Percentiles rank a stretch among this genome's conserved stretches.
Conservation (phyloP, 139 green algal genomes). For the Chlamydomonas sp. region DNA sequence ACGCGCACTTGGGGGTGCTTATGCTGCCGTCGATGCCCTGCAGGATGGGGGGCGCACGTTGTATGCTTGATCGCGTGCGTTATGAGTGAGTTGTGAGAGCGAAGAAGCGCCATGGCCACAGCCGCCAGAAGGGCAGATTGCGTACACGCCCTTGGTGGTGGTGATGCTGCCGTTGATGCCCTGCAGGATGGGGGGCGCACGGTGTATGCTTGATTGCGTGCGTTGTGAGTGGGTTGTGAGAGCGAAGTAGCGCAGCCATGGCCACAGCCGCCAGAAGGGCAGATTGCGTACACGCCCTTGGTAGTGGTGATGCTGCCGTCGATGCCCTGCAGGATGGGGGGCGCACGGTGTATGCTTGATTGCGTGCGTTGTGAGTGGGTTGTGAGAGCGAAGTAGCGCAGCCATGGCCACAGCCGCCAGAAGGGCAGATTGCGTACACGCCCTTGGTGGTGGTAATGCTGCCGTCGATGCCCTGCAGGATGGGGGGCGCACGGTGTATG, state of each 20-base stretch:
- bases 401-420: constrained; percentile 50
- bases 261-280: neutral
- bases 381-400: too few relatives aligned
- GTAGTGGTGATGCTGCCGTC: too few relatives aligned
- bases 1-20: neutral
- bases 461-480: neutral
- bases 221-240: neutral
- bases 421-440: constrained; percentile 47
- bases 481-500: neutral
- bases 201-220: neutral
- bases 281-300: neutral
- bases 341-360: too few relatives aligned
- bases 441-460: neutral
- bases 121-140: constrained; percentile 48
- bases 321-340: too few relatives aligned
- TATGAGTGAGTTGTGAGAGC: too few relatives aligned
- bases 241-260: neutral
- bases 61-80: too few relatives aligned
- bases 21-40: constrained; percentile 18
- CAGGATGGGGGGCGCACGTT: too few relatives aligned
- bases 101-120: too few relatives aligned
- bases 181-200: neutral
- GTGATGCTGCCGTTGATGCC: neutral
- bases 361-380: too few relatives aligned
- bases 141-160: constrained; percentile 20